Base-by-base conservation (phyloP, 139 green algal species). In the Nannochloris sp. region DNA sequence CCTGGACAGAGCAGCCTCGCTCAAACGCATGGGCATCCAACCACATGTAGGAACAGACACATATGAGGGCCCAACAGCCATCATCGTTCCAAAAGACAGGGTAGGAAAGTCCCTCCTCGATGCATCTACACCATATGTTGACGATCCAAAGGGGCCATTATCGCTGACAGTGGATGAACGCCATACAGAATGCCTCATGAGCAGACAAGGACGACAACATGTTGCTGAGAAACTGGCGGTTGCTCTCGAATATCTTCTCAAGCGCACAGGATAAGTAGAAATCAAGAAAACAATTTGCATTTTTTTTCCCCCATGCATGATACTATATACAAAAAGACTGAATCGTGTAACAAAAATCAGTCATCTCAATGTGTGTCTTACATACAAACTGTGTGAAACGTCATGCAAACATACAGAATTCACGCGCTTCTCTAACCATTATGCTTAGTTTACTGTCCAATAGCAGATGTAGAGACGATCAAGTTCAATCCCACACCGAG, bases 391-490 rank as follows among this genome's bases (percentile, higher is more conserved):
- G 33, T 20, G 31, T 20, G 30, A 61, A 20, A 20, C n/a, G 17
- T 9, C 16, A 43, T 20, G 17, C 56, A 20, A 23, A 43, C 56
- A 61, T n/a, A 61, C 56, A 53, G 56, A n/a, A 61, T 45, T 9
- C 56, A 43, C 17, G 16, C 31, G 17, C 56, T 20, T 45, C 56
- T 33, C 16, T n/a, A 33, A 45, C 56, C 16, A n/a, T 61, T 53
- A 23, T 12, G 46, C 16, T 23, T 28, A 17, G 17, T 45, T 67
- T 57, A 78, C 66, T 73, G 62, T 36, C 72, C 72, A 16, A 79
- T 37, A n/a, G 66, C 65, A 25, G 77, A 90, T 65, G 89, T 96
- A 66, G 73, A 83, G 56, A 94, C 46, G 56, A 96, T 84, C 26
- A 96, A 85, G 73, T 82, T 94, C 58, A 86, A 63, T 49, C 85